These are phyloP conservation scores for Epichloe typhina DNA, from an alignment of 2,329 filamentous ascomycete genomes.

Conservation along the genomic window DNA sequence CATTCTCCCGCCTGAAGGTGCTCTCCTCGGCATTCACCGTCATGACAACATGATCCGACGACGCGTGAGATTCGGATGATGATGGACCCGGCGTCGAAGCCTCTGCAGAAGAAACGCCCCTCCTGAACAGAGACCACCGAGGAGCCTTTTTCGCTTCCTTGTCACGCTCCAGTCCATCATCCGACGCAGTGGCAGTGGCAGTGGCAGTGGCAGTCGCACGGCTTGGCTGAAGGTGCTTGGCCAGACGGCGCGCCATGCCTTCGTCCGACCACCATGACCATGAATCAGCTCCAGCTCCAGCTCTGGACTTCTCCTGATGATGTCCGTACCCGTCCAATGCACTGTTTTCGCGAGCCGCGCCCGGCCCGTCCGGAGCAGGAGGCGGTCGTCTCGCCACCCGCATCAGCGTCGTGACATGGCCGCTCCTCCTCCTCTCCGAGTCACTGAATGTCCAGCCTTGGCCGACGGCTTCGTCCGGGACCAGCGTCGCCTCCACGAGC, in stretches of 20 bases:
- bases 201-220: slow-evolving; percentile 5
- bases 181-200: slow-evolving; percentile 4
- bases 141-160: slow-evolving; percentile 14
- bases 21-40: slow-evolving; percentile 31
- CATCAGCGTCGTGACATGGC: slow-evolving; percentile 20
- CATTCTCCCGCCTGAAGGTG: slow-evolving; percentile 37
- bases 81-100: background rate
- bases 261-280: slow-evolving; percentile 35
- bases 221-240: slow-evolving; percentile 28
- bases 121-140: slow-evolving; percentile 22
- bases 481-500: slow-evolving; percentile 29
- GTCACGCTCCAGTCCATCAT: slow-evolving; percentile 18
- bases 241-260: slow-evolving; percentile 30
- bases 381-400: slow-evolving; percentile 13
- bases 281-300: background rate
- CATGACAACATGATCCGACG: slow-evolving; percentile 23
- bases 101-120: slow-evolving; percentile 6
- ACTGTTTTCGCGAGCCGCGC: background rate
- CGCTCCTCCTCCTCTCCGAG: slow-evolving; percentile 14
- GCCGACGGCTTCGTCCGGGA: slow-evolving; percentile 27
- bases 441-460: slow-evolving; percentile 23
- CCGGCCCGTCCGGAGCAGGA: background rate
- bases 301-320: background rate
- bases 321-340: background rate
- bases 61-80: background rate